phyloP scores from a whole-genome alignment of 352 stramenopile genomes.

The Phytophthora fragariae region DNA sequence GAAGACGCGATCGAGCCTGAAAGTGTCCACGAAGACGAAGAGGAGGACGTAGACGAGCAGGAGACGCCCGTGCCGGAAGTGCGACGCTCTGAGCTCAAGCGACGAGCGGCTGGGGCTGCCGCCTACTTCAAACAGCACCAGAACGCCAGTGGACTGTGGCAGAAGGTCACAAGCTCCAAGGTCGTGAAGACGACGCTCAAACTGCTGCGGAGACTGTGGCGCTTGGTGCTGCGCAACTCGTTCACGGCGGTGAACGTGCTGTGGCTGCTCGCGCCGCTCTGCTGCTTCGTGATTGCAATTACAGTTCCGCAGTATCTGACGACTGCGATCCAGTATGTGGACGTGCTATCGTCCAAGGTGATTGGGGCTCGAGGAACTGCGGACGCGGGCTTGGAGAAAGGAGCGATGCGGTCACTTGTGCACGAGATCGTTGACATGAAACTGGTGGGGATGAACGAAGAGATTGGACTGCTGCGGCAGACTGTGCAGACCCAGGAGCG shows the following conservation, averaged over 20 bases:
- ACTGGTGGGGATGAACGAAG: constrained; percentile 59
- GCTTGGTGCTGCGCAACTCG: constrained; percentile 64
- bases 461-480: constrained; percentile 58
- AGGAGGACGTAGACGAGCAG: constrained; percentile 38
- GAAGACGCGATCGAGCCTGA: constrained; percentile 41
- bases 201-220: constrained; percentile 51
- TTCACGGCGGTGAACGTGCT: constrained; percentile 81
- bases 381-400: constrained; percentile 51
- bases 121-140: constrained; percentile 35
- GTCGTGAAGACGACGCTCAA: constrained; percentile 38
- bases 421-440: constrained; percentile 80
- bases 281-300: constrained; percentile 77
- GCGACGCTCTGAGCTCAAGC: constrained; percentile 44
- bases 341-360: constrained; percentile 60
- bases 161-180: constrained; percentile 26
- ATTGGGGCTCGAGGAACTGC: constrained; percentile 27
- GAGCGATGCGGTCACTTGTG: constrained; percentile 66
- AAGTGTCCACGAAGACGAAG: constrained; percentile 38
- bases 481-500: constrained; percentile 64
- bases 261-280: constrained; percentile 75
- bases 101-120: constrained; percentile 42
- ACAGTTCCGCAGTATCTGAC: constrained; percentile 76
- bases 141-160: constrained; percentile 3
- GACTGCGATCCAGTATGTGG: constrained; percentile 72
- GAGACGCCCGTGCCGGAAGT: constrained; percentile 16